Evolutionary conservation across 1,284 basidiomycete genomes (phyloP), one percentile per base, ranked within the genome.

Genomic region (Ceratorhiza oryzae-sativae): DNA sequence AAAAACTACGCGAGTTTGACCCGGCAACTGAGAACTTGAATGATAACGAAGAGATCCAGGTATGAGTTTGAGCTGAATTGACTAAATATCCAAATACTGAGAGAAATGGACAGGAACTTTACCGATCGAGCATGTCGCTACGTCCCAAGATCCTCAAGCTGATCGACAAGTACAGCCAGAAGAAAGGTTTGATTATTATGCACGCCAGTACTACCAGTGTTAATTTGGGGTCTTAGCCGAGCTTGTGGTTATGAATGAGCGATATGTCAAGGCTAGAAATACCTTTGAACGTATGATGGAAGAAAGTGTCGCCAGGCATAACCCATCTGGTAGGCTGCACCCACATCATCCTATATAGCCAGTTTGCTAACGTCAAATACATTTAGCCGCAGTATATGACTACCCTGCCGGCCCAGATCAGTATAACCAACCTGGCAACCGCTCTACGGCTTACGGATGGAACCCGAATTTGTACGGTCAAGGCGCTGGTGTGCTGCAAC

Each of bases 121-220:
- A 99, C 81, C 89, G 95, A 73, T 88, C 89, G 15, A 92, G 92
- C 77, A 94, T 99, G 85, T 86, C 89, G 1, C 82, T 98, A 60
- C 87, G 97, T 72, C 94, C 95, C 1, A 95, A 95, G 85, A 97
- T 99, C 75, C 94, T 97, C 75, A 94, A 94, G 77, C 83, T 99
- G 70, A 98, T 99, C 77, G 95, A 98, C 79, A 97, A 97, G 82
- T 99, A 99, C 80, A 95, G 93, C 78, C 95, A 97, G 82, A 96
- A 97, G 82, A 85, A 93, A 84, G 87, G 92, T 90, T 76, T 71
- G 78, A 75, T 8, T 25, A 13, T 32, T 27, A 36, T 46, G 73
- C 42, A 68, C 67, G 62, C 4, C 13, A 23, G 63, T 34, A 23
- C 23, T 3, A 34, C 23, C 23, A 20, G 1, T 20, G 23, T 39